A percentile compares a stretch with the other conserved stretches of the same genome.
phyloP scores from a whole-genome alignment of 495 filamentous ascomycete genomes.

The Penicillium salamii region DNA sequence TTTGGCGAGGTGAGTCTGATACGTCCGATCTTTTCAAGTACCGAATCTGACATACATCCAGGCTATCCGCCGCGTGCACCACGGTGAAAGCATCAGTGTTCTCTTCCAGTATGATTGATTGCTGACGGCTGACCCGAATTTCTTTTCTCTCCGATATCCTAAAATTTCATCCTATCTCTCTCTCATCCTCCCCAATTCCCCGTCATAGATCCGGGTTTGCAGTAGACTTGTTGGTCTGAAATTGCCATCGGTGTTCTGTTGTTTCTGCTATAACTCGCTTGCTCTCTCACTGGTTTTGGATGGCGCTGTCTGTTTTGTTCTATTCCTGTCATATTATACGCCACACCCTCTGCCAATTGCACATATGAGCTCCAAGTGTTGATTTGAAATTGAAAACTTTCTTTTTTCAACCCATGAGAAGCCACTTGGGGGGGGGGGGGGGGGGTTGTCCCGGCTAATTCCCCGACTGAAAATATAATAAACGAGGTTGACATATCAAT shows the following conservation, averaged over 20 bases:
- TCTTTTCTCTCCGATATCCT: conserved; percentile 13
- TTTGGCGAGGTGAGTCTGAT: conserved; percentile 75
- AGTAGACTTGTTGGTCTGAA: conserved; percentile 20
- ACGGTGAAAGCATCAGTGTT: conserved; percentile 96
- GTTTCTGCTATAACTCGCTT: conserved; percentile 9
- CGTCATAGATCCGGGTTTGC: conserved; percentile 18
- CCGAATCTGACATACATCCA: conserved; percentile 30
- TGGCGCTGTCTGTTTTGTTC: conserved; percentile 7
- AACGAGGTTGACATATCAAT: too few species aligned
- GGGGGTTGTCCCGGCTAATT: too few species aligned
- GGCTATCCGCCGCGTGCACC: conserved; percentile 94
- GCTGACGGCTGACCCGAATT: conserved; percentile 7
- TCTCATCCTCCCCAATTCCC: background rate
- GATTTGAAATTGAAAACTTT: conserved; percentile 8
- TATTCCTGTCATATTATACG: conserved; percentile 10
- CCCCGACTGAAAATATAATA: too few species aligned
- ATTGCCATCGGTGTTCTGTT: conserved; percentile 7
- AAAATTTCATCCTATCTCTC: conserved; percentile 8
- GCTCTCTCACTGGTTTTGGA: conserved; percentile 6
- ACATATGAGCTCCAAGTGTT: conserved; percentile 13
- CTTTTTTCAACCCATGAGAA: background rate
- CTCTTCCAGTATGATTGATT: conserved; percentile 83
- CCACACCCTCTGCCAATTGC: conserved; percentile 12
- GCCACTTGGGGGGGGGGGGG: background rate
- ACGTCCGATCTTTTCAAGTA: background rate